Percentiles rank a stretch among this genome's conserved stretches.
phyloP scores from a whole-genome alignment of 2,329 filamentous ascomycete genomes.

The Elsinoe ampelina region DNA sequence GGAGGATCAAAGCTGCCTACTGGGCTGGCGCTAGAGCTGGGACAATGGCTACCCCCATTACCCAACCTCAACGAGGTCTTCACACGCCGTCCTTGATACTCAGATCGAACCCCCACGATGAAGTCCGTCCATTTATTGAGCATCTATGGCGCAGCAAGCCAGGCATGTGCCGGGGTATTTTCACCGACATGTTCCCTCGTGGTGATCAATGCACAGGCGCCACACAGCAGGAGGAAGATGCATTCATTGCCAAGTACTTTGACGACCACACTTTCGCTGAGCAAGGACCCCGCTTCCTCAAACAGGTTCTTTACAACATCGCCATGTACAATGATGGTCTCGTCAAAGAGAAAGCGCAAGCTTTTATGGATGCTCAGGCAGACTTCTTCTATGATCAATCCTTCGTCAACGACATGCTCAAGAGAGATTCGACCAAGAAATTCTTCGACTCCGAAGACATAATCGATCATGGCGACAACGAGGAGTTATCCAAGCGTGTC shows the following conservation, averaged over 20 bases:
- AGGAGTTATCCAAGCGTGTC: not conserved
- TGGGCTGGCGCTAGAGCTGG: not conserved
- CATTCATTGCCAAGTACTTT: slow-evolving; percentile 24
- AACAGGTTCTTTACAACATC: slow-evolving; percentile 26
- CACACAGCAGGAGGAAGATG: slow-evolving; percentile 23
- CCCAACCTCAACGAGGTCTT: not conserved
- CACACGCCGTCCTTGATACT: slow-evolving; percentile 19
- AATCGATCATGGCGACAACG: not conserved
- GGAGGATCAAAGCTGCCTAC: not conserved
- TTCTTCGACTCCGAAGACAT: slow-evolving; percentile 11
- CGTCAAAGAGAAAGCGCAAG: slow-evolving; percentile 21
- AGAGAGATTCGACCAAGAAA: slow-evolving; percentile 13
- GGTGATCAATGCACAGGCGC: slow-evolving; percentile 13
- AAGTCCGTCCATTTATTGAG: slow-evolving; percentile 24
- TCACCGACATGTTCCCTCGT: slow-evolving; percentile 27
- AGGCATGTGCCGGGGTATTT: slow-evolving; percentile 22
- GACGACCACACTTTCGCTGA: slow-evolving; percentile 21
- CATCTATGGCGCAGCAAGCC: slow-evolving; percentile 20
- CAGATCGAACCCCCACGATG: slow-evolving; percentile 23
- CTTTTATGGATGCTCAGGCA: slow-evolving; percentile 20
- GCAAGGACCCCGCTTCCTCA: slow-evolving; percentile 27
- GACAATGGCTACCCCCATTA: not conserved
- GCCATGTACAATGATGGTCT: slow-evolving; percentile 25
- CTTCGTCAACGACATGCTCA: slow-evolving; percentile 19
- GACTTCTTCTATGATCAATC: slow-evolving; percentile 18